Evolutionary conservation across 2,329 filamentous ascomycete genomes (phyloP), one percentile per base, ranked within the genome.

Genomic region (Chaetomium sp.): DNA sequence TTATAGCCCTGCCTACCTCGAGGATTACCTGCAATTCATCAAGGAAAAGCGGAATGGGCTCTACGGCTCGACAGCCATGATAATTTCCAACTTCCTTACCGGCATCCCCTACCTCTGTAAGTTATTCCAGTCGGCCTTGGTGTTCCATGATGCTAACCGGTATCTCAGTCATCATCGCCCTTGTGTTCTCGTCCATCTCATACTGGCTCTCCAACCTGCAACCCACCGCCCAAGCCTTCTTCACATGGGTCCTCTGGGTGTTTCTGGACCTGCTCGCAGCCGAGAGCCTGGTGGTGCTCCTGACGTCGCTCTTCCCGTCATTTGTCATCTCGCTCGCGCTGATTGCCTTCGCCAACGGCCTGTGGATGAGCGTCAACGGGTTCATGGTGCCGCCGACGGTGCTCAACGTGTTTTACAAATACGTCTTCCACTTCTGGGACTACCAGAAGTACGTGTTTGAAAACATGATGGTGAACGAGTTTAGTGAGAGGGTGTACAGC

Each of bases 401-500:
- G 2, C 82, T 96, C 49, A 96, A 96, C 75, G 85, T 84, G 2
- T 96, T 96, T 71, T 96, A 90, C 87, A 86, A 87, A 75, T 95
- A 96, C 71, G 90, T 90, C 6, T 95, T 95, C 71, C 90, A 93
- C 74, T 96, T 93, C 75, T 93, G 93, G 73, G 90, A 96, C 74
- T 96, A 96, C 73, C 91, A 94, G 74, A 85, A 81, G 50, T 96
- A 93, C 71, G 92, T 96, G 3, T 96, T 96, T 74, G 87, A 94
- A 73, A 92, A 91, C 16, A 95, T 96, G 92, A 95, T 96, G 91
- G 87, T 94, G 60, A 96, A 95, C 72, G 91, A 96, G 78, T 95
- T 96, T 74, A 79, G 80, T 1, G 69, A 83, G 21, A 81, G 90
- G 16, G 82, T 79, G 3, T 96, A 91, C 75, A 74, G 77, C 3